Base-by-base conservation (phyloP, 495 filamentous ascomycete species). In the Aspergillus kassunensis region DNA sequence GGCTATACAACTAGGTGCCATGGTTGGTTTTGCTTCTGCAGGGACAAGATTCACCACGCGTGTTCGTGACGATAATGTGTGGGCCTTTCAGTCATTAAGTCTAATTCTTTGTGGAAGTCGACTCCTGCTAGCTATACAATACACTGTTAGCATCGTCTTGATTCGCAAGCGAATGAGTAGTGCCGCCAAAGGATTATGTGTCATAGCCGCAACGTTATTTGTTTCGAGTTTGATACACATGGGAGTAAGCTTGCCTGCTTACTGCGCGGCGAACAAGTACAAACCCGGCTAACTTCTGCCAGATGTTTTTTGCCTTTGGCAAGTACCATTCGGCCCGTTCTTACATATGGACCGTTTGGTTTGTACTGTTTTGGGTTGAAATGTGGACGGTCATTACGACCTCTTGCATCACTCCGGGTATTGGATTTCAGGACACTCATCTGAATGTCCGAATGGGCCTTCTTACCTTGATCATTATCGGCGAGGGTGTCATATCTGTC, bases 401-500 rank as follows among this genome's bases (percentile, higher is more conserved):
- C 7, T 84, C 83, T 29, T 77, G 68, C 49, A 50, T 70, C 25
- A 82, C 73, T 58, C 66, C 77, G 13, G 70, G 76, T 37, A 68
- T 88, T 40, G 81, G 77, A 45, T 84, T 88, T 64, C 77, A 85
- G 60, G 73, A 80, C 31, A 86, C 83, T 10, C 82, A 86, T 60
- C 65, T 88, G 51, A 80, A 83, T 41, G 77, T 85, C 49, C 73
- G 85, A 35, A 80, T 87, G 76, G 78, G 80, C 4, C 76, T 88
- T 10, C 70, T 87, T 7, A 87, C 84, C 0, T 71, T 88, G 40
- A 86, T 87, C 57, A 84, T 87, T 49, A 76, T 88, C 42, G 85
- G 85, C 18, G 83, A 87, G 66, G 82, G 83, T 24, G 74, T 85
- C 29, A 78, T 78, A 55, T 69, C 71, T 13, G 65, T 79, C 46